A percentile compares a stretch with the other conserved stretches of the same genome.
phyloP scores from a whole-genome alignment of 768 basidiomycete genomes.

The Suillus occidentalis region DNA sequence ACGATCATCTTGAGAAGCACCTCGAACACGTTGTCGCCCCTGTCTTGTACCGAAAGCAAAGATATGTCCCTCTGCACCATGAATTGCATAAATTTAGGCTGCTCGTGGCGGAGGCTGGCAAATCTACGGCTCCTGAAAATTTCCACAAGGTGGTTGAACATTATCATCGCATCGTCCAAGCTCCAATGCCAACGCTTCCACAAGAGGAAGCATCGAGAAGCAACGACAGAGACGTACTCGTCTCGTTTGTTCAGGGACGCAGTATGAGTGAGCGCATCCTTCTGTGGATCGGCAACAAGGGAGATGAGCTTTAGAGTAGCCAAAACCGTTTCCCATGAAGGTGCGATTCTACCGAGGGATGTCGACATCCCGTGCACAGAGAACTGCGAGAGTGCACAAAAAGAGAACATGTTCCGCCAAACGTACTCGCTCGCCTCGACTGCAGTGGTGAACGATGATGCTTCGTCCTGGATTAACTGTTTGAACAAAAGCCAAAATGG shows the following conservation, averaged over 20 bases:
- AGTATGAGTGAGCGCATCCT: slow-evolving; percentile 39
- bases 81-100: slow-evolving; percentile 70
- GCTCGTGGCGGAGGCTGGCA: slow-evolving; percentile 63
- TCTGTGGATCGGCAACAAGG: slow-evolving; percentile 46
- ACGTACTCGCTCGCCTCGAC: slow-evolving; percentile 58
- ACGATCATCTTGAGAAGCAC: slow-evolving; percentile 80
- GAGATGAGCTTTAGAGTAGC: slow-evolving; percentile 59
- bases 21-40: slow-evolving; percentile 71
- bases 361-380: slow-evolving; percentile 51
- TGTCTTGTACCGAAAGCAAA: slow-evolving; percentile 49
- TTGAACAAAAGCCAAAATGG: slow-evolving; percentile 49
- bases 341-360: slow-evolving; percentile 40
- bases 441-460: slow-evolving; percentile 29
- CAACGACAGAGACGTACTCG: slow-evolving; percentile 66
- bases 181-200: slow-evolving; percentile 78
- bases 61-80: slow-evolving; percentile 54
- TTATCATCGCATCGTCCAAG: slow-evolving; percentile 50
- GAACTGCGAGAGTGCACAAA: slow-evolving; percentile 81
- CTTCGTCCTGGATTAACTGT: slow-evolving; percentile 29
- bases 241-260: slow-evolving; percentile 56
- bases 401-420: slow-evolving; percentile 69
- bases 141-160: slow-evolving; percentile 65
- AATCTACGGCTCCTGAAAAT: slow-evolving; percentile 80
- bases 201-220: slow-evolving; percentile 73
- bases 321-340: slow-evolving; percentile 67